These are phyloP conservation scores for Aspergillus bertholletiae DNA, from an alignment of 495 filamentous ascomycete species.

Conservation along the genomic window DNA sequence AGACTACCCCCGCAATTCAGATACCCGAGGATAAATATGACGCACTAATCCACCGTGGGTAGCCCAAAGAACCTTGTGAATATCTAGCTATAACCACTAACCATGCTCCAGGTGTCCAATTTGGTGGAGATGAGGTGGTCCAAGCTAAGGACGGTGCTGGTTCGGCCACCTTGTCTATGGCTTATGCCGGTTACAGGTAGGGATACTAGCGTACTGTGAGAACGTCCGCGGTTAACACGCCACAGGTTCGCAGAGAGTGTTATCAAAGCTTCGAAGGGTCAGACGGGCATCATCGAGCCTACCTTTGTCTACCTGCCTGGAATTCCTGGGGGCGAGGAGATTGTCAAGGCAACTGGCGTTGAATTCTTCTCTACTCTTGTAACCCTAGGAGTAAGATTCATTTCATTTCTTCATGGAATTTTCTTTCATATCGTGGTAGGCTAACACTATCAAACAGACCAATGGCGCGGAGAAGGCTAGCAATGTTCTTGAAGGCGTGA, in stretches of 20 bases:
- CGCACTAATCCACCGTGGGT: constrained; percentile 77
- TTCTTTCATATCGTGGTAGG: background rate
- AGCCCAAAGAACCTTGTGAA: background rate
- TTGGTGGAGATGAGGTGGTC: constrained; percentile 97
- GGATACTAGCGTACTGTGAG: constrained; percentile 5
- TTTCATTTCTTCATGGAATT: constrained; percentile 12
- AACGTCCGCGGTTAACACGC: constrained; percentile 23
- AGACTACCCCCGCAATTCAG: constrained; percentile 70
- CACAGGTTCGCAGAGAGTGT: constrained; percentile 85
- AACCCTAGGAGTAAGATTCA: constrained; percentile 78
- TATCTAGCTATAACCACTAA: background rate
- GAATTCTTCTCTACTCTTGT: constrained; percentile 97
- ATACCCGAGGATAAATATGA: constrained; percentile 86
- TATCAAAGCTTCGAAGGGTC: constrained; percentile 80
- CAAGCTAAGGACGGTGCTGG: constrained; percentile 95
- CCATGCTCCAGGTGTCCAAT: constrained; percentile 69
- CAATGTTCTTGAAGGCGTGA: constrained; percentile 70
- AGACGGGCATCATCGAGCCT: constrained; percentile 89
- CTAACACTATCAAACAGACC: constrained; percentile 48
- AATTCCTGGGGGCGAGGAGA: constrained; percentile 78
- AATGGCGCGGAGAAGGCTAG: constrained; percentile 77
- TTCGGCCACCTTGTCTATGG: constrained; percentile 96
- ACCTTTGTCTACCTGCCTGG: constrained; percentile 93
- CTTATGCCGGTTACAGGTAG: constrained; percentile 90
- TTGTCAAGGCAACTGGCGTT: constrained; percentile 74